phyloP scores from a whole-genome alignment of 2,329 filamentous ascomycete genomes.

The Aspergillus ibericus region DNA sequence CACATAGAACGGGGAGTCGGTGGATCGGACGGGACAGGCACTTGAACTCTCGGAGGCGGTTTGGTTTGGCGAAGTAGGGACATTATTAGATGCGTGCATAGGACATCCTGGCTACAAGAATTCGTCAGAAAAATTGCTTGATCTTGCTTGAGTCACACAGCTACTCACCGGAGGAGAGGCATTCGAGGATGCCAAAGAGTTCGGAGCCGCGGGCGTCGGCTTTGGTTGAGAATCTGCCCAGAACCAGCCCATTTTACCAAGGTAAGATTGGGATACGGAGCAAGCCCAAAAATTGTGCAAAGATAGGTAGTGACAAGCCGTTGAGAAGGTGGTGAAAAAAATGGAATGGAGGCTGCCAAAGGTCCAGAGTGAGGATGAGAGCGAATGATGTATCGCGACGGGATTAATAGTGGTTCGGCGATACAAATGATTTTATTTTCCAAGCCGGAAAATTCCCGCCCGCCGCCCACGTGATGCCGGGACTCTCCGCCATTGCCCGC shows the following conservation, averaged over 20 bases:
- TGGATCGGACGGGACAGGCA: conserved; percentile 50
- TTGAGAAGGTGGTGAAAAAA: neutral
- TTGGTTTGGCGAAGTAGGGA: conserved; percentile 28
- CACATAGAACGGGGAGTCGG: conserved; percentile 50
- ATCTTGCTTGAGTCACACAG: neutral
- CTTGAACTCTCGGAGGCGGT: conserved; percentile 30
- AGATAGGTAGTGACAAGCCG: conserved; percentile 14
- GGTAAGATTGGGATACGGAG: conserved; percentile 8
- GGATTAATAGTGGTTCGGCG: neutral
- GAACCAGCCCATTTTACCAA: conserved; percentile 66
- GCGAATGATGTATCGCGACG: neutral
- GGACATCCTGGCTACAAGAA: conserved; percentile 63
- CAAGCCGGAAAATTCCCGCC: conserved; percentile 6
- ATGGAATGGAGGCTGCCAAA: neutral
- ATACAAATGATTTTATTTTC: conserved; percentile 6
- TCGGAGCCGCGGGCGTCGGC: conserved; percentile 45
- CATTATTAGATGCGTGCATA: conserved; percentile 59
- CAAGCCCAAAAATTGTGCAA: conserved; percentile 7
- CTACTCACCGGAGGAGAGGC: conserved; percentile 57
- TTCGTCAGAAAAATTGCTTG: conserved; percentile 17
- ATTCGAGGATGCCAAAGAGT: conserved; percentile 48
- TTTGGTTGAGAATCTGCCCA: conserved; percentile 60
- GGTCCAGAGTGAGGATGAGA: neutral
- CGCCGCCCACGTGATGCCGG: conserved; percentile 3
- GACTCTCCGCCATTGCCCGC: neutral